Conservation (phyloP, 2,329 filamentous ascomycete genomes). For the Colletotrichum aenigma region DNA sequence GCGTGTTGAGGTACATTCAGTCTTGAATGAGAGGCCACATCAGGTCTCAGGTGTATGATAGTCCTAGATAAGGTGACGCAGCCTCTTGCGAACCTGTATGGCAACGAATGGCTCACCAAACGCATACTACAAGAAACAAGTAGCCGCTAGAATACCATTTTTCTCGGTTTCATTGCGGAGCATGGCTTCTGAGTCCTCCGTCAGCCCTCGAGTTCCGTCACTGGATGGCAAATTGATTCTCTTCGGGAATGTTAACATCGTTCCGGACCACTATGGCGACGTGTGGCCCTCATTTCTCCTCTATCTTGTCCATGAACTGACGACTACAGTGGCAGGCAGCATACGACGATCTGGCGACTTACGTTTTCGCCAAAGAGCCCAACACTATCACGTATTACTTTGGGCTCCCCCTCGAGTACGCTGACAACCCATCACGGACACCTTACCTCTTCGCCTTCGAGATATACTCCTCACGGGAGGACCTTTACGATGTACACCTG, state of each 20-base stretch:
- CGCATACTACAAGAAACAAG: not conserved
- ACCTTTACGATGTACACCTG: constrained; percentile 27
- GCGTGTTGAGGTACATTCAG: not conserved
- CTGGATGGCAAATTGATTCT: constrained; percentile 11
- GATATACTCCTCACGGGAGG: constrained; percentile 20
- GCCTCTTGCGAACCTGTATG: not conserved
- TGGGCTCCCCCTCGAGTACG: constrained; percentile 36
- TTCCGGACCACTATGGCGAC: constrained; percentile 36
- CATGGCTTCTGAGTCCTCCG: not conserved
- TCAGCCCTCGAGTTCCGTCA: not conserved
- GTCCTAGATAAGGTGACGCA: not conserved
- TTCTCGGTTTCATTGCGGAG: not conserved
- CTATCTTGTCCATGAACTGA: not conserved
- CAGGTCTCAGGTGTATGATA: not conserved
- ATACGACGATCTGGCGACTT: constrained; percentile 39
- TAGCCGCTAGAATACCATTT: not conserved
- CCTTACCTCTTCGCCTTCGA: constrained; percentile 28
- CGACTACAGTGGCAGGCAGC: constrained; percentile 40
- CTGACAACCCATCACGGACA: constrained; percentile 23
- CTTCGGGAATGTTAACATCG: constrained; percentile 38
- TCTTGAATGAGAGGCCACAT: not conserved
- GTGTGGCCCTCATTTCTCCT: constrained; percentile 15
- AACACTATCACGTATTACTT: constrained; percentile 46
- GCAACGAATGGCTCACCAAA: not conserved
- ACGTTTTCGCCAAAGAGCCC: constrained; percentile 36